phyloP scores from a whole-genome alignment of 805 yeast species.

The Lipomyces yamanashiensis region DNA sequence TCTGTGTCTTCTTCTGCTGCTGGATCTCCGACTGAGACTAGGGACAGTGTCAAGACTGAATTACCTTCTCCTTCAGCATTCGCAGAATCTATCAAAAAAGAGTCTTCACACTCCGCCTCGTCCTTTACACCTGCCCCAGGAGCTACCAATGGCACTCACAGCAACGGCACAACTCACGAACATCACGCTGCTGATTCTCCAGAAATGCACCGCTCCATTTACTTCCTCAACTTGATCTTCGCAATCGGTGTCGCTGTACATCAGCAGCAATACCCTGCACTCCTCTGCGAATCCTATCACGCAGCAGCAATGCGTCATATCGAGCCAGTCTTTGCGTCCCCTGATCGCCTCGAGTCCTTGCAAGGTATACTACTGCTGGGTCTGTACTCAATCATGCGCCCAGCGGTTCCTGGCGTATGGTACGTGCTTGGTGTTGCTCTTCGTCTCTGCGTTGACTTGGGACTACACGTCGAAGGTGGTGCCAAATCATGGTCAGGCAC shows the following conservation, averaged over 20 bases:
- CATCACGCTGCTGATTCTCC: conserved; percentile 26
- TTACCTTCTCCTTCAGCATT: conserved; percentile 13
- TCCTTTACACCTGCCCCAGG: neutral
- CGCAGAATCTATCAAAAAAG: neutral
- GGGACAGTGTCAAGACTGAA: conserved; percentile 22
- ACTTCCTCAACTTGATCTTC: conserved; percentile 74
- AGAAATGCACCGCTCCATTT: conserved; percentile 48
- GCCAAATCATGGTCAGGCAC: conserved; percentile 38
- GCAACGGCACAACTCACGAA: conserved; percentile 15
- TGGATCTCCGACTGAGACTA: conserved; percentile 14
- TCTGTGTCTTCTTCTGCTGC: conserved; percentile 20
- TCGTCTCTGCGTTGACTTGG: conserved; percentile 80
- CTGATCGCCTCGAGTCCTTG: conserved; percentile 69
- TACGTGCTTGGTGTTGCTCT: conserved; percentile 80
- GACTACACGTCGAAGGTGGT: conserved; percentile 70
- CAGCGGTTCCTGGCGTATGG: conserved; percentile 93
- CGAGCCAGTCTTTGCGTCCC: conserved; percentile 60
- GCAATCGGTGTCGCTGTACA: conserved; percentile 80
- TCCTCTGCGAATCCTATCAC: conserved; percentile 71
- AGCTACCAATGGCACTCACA: neutral
- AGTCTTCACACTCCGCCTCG: neutral
- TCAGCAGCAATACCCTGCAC: conserved; percentile 66
- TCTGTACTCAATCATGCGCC: conserved; percentile 81
- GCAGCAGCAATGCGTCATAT: conserved; percentile 65
- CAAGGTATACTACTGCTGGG: conserved; percentile 74